Evolutionary conservation across 208 protist species (phyloP).

Genomic region (Borovskyia barvae): DNA sequence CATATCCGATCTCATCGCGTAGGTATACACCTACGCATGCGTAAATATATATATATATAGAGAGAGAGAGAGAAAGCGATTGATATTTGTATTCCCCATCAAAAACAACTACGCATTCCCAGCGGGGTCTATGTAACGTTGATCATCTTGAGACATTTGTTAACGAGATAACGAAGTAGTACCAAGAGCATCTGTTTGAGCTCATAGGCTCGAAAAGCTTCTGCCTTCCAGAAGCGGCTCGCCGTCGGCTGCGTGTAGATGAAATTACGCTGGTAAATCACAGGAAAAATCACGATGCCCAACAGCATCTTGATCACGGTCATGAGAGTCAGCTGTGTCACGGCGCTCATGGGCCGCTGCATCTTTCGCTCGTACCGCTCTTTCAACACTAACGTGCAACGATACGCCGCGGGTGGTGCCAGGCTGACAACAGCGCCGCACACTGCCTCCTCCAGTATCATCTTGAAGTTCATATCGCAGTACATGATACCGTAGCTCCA

Average conservation of each 20-base stretch:
- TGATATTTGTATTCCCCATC: not conserved
- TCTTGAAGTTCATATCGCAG: conserved; percentile 61
- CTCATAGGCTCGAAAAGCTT: conserved; percentile 54
- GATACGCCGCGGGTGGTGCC: conserved; percentile 44
- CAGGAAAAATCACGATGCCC: conserved; percentile 58
- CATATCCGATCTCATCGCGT: too few relatives aligned
- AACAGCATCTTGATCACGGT: conserved; percentile 47
- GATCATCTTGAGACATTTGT: conserved; percentile 33
- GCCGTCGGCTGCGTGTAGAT: conserved; percentile 41
- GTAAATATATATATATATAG: too few relatives aligned
- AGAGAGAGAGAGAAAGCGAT: not conserved
- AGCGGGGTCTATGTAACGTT: conserved; percentile 10
- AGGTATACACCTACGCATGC: too few relatives aligned
- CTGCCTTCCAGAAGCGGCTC: conserved; percentile 36
- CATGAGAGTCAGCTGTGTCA: conserved; percentile 41
- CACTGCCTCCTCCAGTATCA: conserved; percentile 62
- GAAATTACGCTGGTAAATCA: conserved; percentile 64
- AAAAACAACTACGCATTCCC: not conserved
- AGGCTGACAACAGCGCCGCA: conserved; percentile 41
- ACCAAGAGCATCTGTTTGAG: conserved; percentile 53
- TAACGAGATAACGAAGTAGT: conserved; percentile 48
- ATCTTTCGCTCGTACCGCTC: conserved; percentile 35
- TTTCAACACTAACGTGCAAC: conserved; percentile 28
- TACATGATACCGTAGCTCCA: conserved; percentile 60
- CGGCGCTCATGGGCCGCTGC: conserved; percentile 22